Base-by-base conservation (phyloP, 768 basidiomycete species). In the Omphalotus guepiniiformis region DNA sequence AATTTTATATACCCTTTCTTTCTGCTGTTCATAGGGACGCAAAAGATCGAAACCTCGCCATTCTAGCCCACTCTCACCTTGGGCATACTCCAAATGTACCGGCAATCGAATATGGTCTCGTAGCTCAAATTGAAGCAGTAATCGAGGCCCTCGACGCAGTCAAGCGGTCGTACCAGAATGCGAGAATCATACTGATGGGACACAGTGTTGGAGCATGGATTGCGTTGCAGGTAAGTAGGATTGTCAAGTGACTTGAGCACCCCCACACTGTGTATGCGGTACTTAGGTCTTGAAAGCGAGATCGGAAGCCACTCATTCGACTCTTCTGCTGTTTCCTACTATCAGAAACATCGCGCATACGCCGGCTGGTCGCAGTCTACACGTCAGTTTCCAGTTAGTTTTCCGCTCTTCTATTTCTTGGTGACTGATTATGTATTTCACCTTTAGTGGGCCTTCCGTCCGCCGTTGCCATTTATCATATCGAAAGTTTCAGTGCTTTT, bases 141-240 rank as follows among this genome's bases (percentile, higher is more conserved):
- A 56, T 83, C 21, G 75, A 81, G 48, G 72, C 81, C 1, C 59
- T 85, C 4, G 75, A 82, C 38, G 63, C 70, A 15, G 51, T 79
- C 2, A 54, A 37, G 28, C 44, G 46, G n/a, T 75, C 65, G 55
- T 54, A 63, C 9, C 22, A 51, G n/a, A 51, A 58, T 6, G 61
- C 67, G 11, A 71, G 62, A 48, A 59, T 83, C 22, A 59, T 83
- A 15, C 19, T 85, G 0, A 58, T 74, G 18, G 84, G 82, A 7
- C 88, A 91, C 52, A 87, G 84, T 45, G 76, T 90, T 12, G 88
- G 88, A 1, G 65, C 78, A 1, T 92, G 87, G 85, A 68, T 91
- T 42, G 59, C 73, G 3, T 57, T 79, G 25, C 78, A 88, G 69
- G 83, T 78, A 28, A 54, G 65, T 55, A 28, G 42, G 47, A 27